These are phyloP conservation scores for Pugionium dolabratum DNA, from an alignment of 345 rosid species.

Conservation along the genomic window DNA sequence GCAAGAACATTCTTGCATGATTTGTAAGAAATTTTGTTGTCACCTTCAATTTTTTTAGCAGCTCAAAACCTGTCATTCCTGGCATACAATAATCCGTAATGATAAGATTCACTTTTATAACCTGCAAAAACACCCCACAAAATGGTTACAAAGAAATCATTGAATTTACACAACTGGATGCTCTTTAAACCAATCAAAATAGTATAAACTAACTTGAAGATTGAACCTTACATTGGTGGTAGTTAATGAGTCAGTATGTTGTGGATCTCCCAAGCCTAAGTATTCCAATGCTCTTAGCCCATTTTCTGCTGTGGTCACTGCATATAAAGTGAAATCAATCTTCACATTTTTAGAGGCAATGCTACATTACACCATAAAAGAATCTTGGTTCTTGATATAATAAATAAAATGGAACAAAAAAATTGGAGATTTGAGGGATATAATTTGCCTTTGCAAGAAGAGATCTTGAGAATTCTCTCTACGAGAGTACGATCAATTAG, in stretches of 20 bases:
- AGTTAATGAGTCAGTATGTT: slow-evolving; percentile 22
- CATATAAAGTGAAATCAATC: slow-evolving; percentile 1
- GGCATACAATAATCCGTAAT: slow-evolving; percentile 96
- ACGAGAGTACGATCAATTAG: slow-evolving; percentile 67
- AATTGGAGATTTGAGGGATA: not conserved
- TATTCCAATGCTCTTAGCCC: slow-evolving; percentile 72
- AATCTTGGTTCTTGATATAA: slow-evolving; percentile 8
- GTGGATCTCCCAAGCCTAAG: slow-evolving; percentile 58
- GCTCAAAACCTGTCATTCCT: slow-evolving; percentile 87
- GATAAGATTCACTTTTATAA: slow-evolving; percentile 63
- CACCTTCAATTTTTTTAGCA: slow-evolving; percentile 82
- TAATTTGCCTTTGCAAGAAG: slow-evolving; percentile 65
- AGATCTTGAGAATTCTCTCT: slow-evolving; percentile 64
- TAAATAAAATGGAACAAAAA: not conserved
- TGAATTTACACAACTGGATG: slow-evolving; percentile 4
- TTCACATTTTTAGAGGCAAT: not conserved
- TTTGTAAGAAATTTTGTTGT: not conserved
- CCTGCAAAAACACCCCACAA: slow-evolving; percentile 41
- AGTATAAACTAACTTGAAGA: not conserved
- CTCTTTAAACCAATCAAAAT: slow-evolving; percentile 5
- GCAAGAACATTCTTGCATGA: not conserved
- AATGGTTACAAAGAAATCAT: not conserved
- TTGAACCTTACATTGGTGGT: slow-evolving; percentile 24
- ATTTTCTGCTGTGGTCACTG: slow-evolving; percentile 84
- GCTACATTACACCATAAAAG: not conserved